These are phyloP conservation scores for Neonectria punicea DNA, from an alignment of 2,329 filamentous ascomycete species.

Conservation along the genomic window DNA sequence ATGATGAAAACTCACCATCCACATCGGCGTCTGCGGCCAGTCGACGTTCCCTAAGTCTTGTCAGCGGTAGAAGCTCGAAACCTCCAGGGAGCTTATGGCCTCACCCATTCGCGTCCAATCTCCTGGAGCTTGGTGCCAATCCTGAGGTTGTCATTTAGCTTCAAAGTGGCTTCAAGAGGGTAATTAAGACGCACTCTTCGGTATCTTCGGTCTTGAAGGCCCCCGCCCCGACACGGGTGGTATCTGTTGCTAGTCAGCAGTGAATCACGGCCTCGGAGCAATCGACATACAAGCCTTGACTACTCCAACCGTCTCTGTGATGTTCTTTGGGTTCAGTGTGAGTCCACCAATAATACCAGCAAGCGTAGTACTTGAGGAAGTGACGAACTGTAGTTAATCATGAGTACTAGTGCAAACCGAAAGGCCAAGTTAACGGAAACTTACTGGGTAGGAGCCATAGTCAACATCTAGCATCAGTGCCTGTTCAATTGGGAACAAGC, in stretches of 20 bases:
- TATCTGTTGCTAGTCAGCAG: constrained; percentile 56
- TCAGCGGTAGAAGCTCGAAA: constrained; percentile 36
- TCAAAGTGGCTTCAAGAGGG: constrained; percentile 29
- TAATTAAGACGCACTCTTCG: constrained; percentile 47
- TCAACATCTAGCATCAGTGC: constrained; percentile 74
- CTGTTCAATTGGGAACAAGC: constrained; percentile 36
- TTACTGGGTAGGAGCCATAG: constrained; percentile 53
- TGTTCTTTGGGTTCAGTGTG: constrained; percentile 68
- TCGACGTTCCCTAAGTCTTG: constrained; percentile 54
- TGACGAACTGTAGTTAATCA: constrained; percentile 53
- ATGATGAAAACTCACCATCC: constrained; percentile 53
- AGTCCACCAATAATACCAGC: constrained; percentile 71
- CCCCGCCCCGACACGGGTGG: constrained; percentile 70
- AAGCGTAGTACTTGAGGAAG: constrained; percentile 65
- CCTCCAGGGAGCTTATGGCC: constrained; percentile 25
- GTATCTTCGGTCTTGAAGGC: constrained; percentile 74
- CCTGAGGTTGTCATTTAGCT: constrained; percentile 39
- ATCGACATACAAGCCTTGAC: constrained; percentile 69
- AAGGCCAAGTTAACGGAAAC: constrained; percentile 30
- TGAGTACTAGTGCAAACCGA: constrained; percentile 24
- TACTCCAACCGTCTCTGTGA: constrained; percentile 70
- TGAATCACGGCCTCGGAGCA: constrained; percentile 29
- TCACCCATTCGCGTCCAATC: constrained; percentile 55
- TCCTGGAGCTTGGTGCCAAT: constrained; percentile 59
- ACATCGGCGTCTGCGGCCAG: constrained; percentile 69